Conservation (phyloP, 2,329 filamentous ascomycete genomes). For the Colletotrichum siamense region DNA sequence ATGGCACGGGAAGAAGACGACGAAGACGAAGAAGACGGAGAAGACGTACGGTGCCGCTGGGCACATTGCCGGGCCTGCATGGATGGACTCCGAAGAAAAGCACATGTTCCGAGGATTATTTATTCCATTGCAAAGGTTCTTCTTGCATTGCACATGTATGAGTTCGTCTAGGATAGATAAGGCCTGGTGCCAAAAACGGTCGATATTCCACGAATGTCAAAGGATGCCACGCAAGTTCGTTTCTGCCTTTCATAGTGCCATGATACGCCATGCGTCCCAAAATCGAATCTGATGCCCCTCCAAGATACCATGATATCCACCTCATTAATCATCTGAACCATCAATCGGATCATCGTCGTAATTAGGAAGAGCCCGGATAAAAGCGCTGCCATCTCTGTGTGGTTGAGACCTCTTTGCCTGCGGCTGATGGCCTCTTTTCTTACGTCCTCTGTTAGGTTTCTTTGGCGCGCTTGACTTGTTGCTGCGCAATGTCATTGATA, state of each 20-base stretch:
- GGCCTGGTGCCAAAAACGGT: constrained; percentile 12
- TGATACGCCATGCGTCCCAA: not conserved
- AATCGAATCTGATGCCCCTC: not conserved
- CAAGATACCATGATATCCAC: not conserved
- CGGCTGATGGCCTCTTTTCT: not conserved
- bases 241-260: not conserved
- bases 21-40: no score
- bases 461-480: not conserved
- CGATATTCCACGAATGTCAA: constrained; percentile 19
- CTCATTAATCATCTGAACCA: constrained; percentile 4
- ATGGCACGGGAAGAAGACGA: not conserved
- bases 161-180: constrained; percentile 1
- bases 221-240: not conserved
- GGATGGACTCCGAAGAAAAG: not conserved
- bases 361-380: constrained; percentile 15
- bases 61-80: not conserved
- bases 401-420: not conserved
- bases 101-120: not conserved
- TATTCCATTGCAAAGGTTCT: not conserved
- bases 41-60: not conserved
- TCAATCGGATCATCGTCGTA: constrained; percentile 21
- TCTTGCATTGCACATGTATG: constrained; percentile 4
- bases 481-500: not conserved
- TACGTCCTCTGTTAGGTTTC: not conserved
- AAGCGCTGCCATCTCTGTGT: constrained; percentile 7